Conservation (phyloP, 768 basidiomycete genomes). For the Albatrellus ellisii region DNA sequence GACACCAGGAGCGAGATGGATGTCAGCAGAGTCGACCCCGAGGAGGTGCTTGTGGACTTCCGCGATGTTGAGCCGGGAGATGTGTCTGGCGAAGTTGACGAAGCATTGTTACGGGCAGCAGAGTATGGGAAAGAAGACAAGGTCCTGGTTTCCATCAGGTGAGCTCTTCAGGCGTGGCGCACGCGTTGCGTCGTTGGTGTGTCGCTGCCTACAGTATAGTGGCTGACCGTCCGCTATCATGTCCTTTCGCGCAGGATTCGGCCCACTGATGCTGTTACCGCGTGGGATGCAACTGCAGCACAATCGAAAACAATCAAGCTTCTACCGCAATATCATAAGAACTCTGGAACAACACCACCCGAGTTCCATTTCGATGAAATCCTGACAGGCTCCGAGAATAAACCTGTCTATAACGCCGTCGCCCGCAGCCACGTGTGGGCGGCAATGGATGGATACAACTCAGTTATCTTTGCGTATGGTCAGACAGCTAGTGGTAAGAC, state of each 20-base stretch:
- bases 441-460: constrained; percentile 95
- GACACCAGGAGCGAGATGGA: constrained; percentile 58
- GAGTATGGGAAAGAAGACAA: constrained; percentile 70
- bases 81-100: constrained; percentile 56
- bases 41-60: constrained; percentile 66
- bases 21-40: constrained; percentile 58
- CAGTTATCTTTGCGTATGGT: constrained; percentile 89
- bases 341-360: constrained; percentile 23
- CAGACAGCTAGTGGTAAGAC: constrained; percentile 82
- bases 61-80: constrained; percentile 60
- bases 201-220: no score
- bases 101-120: constrained; percentile 29
- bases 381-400: constrained; percentile 68
- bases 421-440: constrained; percentile 74
- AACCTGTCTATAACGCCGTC: constrained; percentile 62
- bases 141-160: constrained; percentile 79
- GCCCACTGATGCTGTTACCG: constrained; percentile 36
- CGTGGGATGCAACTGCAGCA: constrained; percentile 37
- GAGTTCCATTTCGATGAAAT: constrained; percentile 65
- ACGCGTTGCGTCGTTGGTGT: no score
- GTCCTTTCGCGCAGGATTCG: constrained; percentile 35
- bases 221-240: no score
- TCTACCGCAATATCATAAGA: constrained; percentile 40
- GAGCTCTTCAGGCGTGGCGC: no score
- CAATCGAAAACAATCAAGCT: constrained; percentile 45